A percentile compares a stretch with the other conserved stretches of the same genome.
phyloP scores from a whole-genome alignment of 768 basidiomycete species.

The Phlebiopsis flavidoalba region DNA sequence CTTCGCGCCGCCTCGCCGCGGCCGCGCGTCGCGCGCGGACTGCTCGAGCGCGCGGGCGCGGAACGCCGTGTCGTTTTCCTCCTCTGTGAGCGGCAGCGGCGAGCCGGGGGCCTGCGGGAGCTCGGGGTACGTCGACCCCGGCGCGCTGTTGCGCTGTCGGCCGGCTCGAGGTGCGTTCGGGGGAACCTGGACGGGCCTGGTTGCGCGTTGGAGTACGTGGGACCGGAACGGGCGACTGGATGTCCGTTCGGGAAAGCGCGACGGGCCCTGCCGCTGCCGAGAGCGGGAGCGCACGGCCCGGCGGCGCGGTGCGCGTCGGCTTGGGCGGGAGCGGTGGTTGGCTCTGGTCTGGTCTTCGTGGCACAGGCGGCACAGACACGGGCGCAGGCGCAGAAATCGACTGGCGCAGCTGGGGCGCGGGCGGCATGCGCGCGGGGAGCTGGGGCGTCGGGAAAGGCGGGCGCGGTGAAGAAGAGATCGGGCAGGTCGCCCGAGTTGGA shows the following conservation, averaged over 20 bases:
- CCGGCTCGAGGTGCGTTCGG: not conserved
- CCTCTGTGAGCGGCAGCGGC: not conserved
- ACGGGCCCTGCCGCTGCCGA: not conserved
- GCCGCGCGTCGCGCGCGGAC: conserved; percentile 15
- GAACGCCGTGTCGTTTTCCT: conserved; percentile 10
- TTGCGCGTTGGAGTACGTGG: not conserved
- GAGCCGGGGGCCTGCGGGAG: not conserved
- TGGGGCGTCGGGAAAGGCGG: conserved; percentile 11
- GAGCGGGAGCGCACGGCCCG: conserved; percentile 24
- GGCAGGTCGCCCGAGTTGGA: conserved; percentile 11
- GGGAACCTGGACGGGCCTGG: not conserved
- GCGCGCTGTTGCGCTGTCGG: not conserved
- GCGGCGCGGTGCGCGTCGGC: conserved; percentile 10
- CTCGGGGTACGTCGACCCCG: not conserved
- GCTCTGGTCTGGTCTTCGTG: conserved; percentile 16
- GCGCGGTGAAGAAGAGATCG: conserved; percentile 3
- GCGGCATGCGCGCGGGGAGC: not conserved
- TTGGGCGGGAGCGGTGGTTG: conserved; percentile 21
- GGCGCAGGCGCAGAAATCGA: conserved; percentile 14
- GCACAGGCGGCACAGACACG: conserved; percentile 17
- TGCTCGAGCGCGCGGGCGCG: conserved; percentile 16
- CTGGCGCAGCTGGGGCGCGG: conserved; percentile 8
- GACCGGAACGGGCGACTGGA: not conserved
- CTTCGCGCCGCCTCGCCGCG: conserved; percentile 35
- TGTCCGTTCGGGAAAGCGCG: not conserved